Conservation (phyloP, 2,329 filamentous ascomycete genomes). For the Colletotrichum sp. region DNA sequence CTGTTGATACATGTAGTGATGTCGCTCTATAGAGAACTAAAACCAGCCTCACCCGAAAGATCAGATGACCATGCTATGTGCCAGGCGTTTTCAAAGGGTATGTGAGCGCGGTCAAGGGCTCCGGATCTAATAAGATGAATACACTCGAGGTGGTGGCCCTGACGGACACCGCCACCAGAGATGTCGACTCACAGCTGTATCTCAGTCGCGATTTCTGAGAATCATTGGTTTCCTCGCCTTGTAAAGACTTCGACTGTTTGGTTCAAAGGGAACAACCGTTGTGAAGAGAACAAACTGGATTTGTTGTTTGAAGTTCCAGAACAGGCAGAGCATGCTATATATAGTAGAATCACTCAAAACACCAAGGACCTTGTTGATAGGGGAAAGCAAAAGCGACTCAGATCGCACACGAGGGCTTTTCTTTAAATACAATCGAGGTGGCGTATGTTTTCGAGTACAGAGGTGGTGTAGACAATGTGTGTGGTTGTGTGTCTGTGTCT, state of each 20-base stretch:
- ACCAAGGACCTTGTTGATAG: accelerated
- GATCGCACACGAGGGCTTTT: accelerated
- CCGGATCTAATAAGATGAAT: accelerated
- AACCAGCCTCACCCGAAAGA: too few relatives aligned
- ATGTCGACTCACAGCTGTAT: not conserved
- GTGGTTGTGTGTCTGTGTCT: not conserved
- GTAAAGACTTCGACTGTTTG: not conserved
- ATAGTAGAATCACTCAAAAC: not conserved
- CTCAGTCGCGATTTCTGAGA: not conserved
- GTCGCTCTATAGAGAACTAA: too few relatives aligned
- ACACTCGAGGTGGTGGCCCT: not conserved
- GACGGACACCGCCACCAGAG: not conserved
- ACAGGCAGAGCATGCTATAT: not conserved
- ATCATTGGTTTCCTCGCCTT: not conserved
- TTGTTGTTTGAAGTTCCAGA: not conserved
- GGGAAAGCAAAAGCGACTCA: not conserved
- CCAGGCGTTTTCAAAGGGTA: too few relatives aligned
- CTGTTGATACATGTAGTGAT: too few relatives aligned
- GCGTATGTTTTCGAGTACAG: not conserved
- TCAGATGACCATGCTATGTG: too few relatives aligned
- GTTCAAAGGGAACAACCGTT: accelerated
- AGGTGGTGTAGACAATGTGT: not conserved
- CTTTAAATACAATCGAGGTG: accelerated
- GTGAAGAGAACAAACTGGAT: not conserved
- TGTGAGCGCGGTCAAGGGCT: too few relatives aligned